phyloP scores from a whole-genome alignment of 2,329 filamentous ascomycete species.

The Monosporascus sp. region DNA sequence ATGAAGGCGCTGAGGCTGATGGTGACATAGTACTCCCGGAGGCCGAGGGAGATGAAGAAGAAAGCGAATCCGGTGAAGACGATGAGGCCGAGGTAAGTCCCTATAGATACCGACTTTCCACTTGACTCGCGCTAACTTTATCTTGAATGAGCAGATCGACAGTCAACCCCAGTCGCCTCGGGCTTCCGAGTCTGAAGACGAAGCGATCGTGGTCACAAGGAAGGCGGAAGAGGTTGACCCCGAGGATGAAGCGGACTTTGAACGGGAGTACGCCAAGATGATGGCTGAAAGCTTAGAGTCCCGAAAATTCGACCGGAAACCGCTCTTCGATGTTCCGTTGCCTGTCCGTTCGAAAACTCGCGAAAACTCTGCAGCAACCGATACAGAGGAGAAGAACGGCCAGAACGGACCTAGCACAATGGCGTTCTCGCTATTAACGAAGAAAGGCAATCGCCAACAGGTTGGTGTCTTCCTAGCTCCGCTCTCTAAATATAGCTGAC shows the following conservation, averaged over 20 bases:
- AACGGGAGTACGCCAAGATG: constrained; percentile 95
- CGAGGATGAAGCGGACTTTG: constrained; percentile 93
- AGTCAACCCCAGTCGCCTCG: constrained; percentile 41
- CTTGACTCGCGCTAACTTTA: constrained; percentile 5
- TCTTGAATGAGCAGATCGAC: constrained; percentile 36
- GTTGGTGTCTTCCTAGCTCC: constrained; percentile 36
- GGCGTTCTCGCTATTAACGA: constrained; percentile 94
- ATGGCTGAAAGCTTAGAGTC: constrained; percentile 97
- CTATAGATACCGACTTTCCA: constrained; percentile 1
- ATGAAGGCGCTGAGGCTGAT: constrained; percentile 57
- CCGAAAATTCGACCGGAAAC: constrained; percentile 91
- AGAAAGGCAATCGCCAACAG: constrained; percentile 93
- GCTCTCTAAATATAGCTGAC: constrained; percentile 12
- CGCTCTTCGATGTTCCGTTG: constrained; percentile 93
- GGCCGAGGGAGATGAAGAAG: constrained; percentile 52
- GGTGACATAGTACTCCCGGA: constrained; percentile 58
- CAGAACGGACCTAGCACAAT: constrained; percentile 59
- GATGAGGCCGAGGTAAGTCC: constrained; percentile 52
- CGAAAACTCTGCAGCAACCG: constrained; percentile 40
- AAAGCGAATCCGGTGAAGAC: constrained; percentile 52
- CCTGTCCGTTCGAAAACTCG: constrained; percentile 73
- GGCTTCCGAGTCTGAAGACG: constrained; percentile 70
- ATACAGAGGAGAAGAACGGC: constrained; percentile 32
- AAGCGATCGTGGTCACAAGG: constrained; percentile 86
- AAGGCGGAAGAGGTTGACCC: constrained; percentile 88